phyloP scores from a whole-genome alignment of 2,329 filamentous ascomycete genomes.

The Samsoniella hepiali region DNA sequence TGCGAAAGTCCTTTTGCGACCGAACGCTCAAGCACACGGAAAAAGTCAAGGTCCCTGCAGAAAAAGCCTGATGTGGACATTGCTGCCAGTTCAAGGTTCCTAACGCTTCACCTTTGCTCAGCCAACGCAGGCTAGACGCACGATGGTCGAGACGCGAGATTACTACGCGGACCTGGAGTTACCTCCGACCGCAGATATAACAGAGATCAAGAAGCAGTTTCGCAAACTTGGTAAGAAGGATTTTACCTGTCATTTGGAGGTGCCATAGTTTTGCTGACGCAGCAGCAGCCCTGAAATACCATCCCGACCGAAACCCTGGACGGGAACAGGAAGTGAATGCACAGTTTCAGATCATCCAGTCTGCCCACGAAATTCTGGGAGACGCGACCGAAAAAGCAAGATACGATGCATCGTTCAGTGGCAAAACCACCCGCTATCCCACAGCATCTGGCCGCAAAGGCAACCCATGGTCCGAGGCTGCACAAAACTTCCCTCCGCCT shows the following conservation, averaged over 20 bases:
- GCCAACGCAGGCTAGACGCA: conserved; percentile 2
- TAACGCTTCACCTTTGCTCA: background rate
- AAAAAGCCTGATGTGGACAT: conserved; percentile 10
- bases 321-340: conserved; percentile 74
- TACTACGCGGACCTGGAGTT: conserved; percentile 85
- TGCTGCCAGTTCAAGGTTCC: background rate
- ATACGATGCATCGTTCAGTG: conserved; percentile 48
- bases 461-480: conserved; percentile 54
- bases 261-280: conserved; percentile 25
- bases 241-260: background rate
- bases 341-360: conserved; percentile 83
- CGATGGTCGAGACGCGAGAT: conserved; percentile 54
- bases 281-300: conserved; percentile 69
- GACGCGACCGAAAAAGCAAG: conserved; percentile 49
- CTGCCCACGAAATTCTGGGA: conserved; percentile 72
- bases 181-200: conserved; percentile 60
- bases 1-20: background rate
- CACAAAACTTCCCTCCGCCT: conserved; percentile 49
- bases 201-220: conserved; percentile 83
- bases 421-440: conserved; percentile 38
- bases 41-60: background rate
- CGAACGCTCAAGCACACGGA: background rate
- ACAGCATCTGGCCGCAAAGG: conserved; percentile 54
- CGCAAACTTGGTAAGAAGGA: conserved; percentile 66
- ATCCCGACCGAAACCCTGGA: conserved; percentile 86